Percentiles rank a stretch among this genome's conserved stretches.
Evolutionary conservation across 2,329 filamentous ascomycete species (phyloP).

Genomic region (Arthrinium phaeospermum): DNA sequence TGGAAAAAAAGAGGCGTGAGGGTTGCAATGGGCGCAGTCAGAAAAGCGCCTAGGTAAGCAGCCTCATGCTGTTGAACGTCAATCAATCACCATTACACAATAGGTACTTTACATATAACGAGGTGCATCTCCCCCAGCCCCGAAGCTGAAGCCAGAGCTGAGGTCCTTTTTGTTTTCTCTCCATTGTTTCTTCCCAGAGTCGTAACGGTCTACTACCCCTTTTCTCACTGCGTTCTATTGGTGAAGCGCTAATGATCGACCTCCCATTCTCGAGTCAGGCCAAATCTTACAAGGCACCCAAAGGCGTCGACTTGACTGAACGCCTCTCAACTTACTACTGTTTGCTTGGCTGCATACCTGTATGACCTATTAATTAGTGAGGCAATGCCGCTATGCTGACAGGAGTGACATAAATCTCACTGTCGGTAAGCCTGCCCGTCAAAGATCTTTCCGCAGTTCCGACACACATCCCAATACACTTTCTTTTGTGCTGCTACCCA

Average conservation of each 20-base stretch:
- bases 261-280: not conserved
- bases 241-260: not conserved
- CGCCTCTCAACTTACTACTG: not conserved
- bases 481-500: not conserved
- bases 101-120: not conserved
- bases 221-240: not conserved
- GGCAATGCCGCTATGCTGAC: not conserved
- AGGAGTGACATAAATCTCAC: constrained; percentile 2
- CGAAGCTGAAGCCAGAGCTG: not conserved
- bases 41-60: not conserved
- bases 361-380: not conserved
- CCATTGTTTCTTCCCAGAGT: not conserved
- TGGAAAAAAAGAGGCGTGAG: not conserved
- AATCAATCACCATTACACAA: no score
- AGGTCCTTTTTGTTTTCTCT: not conserved
- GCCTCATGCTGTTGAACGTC: not conserved
- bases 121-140: not conserved
- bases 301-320: not conserved
- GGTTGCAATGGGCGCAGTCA: not conserved
- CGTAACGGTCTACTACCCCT: not conserved
- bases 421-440: not conserved
- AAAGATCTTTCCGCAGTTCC: not conserved
- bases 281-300: not conserved
- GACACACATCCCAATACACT: not conserved
- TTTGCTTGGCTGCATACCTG: not conserved